Conservation (phyloP, 2,329 filamentous ascomycete species). For the Paraconiothyrium brasiliense region DNA sequence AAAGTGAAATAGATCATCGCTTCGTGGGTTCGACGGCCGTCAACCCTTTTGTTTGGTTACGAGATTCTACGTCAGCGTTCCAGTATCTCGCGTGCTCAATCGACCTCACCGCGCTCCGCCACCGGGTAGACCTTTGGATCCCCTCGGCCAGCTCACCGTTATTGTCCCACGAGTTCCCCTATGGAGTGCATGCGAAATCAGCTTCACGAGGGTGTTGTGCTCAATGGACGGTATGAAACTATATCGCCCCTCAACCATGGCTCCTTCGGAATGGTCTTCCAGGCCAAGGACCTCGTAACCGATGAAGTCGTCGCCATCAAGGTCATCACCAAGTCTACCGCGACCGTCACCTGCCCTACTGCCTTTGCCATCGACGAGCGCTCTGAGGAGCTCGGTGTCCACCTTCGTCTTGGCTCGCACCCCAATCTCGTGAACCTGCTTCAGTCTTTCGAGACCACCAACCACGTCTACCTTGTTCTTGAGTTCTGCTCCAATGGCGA, state of each 20-base stretch:
- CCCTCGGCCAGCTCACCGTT: conserved; percentile 36
- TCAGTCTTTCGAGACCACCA: conserved; percentile 88
- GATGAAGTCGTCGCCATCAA: conserved; percentile 91
- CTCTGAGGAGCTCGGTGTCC: conserved; percentile 82
- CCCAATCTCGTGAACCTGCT: conserved; percentile 94
- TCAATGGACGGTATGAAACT: conserved; percentile 89
- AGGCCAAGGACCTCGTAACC: conserved; percentile 81
- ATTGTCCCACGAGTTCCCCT: conserved; percentile 29
- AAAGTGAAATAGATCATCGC: conserved; percentile 52
- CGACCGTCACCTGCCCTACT: conserved; percentile 66
- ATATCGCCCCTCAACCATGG: conserved; percentile 96
- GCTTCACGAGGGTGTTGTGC: conserved; percentile 80
- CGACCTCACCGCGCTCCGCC: conserved; percentile 38
- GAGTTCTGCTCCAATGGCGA: conserved; percentile 97
- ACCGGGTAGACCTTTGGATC: conserved; percentile 45
- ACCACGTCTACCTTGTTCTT: conserved; percentile 90
- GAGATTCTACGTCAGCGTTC: conserved; percentile 36
- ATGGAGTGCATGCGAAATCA: conserved; percentile 90
- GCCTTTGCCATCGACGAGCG: conserved; percentile 81
- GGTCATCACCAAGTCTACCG: conserved; percentile 85
- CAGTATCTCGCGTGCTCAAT: conserved; percentile 30
- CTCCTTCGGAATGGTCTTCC: conserved; percentile 98
- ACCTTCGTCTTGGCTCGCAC: conserved; percentile 80
- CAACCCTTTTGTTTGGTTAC: conserved; percentile 47
- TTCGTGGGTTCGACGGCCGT: conserved; percentile 44